Conservation (phyloP, 192 early-diverging fungal species). For the Linnemannia exigua region DNA sequence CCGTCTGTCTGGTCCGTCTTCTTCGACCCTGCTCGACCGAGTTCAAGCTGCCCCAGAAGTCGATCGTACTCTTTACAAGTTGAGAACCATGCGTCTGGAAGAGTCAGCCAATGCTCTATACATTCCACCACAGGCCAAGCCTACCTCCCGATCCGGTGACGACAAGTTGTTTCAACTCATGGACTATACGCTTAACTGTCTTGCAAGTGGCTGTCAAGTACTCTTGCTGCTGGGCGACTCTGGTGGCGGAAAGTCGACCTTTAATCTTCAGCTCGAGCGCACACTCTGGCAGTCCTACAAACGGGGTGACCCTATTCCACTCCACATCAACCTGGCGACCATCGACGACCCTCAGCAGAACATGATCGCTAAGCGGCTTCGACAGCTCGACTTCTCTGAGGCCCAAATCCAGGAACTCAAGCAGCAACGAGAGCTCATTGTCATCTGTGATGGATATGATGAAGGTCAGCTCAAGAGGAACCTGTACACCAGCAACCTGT, state of each 20-base stretch:
- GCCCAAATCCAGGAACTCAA: neutral
- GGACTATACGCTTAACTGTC: neutral
- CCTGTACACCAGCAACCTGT: neutral
- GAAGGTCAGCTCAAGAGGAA: neutral
- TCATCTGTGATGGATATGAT: slow-evolving; percentile 6
- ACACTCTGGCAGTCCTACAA: neutral
- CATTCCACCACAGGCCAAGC: neutral
- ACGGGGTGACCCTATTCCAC: neutral
- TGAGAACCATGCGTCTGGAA: neutral
- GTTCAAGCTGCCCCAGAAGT: neutral
- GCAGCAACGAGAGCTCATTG: neutral
- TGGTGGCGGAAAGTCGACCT: neutral
- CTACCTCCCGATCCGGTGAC: neutral
- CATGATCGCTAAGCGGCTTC: neutral
- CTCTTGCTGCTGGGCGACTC: neutral
- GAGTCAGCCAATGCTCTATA: neutral
- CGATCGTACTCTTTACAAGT: neutral
- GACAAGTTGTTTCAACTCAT: neutral
- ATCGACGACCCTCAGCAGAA: neutral
- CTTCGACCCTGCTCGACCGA: no score
- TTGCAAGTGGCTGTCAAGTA: neutral
- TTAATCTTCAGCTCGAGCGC: neutral
- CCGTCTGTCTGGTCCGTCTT: no score
- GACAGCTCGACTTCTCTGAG: neutral
- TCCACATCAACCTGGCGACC: neutral